Percentiles rank a stretch among this genome's conserved stretches.
These are phyloP conservation scores for Chlamydomonas eustigma DNA, from an alignment of 139 green algal genomes.

Conservation along the genomic window DNA sequence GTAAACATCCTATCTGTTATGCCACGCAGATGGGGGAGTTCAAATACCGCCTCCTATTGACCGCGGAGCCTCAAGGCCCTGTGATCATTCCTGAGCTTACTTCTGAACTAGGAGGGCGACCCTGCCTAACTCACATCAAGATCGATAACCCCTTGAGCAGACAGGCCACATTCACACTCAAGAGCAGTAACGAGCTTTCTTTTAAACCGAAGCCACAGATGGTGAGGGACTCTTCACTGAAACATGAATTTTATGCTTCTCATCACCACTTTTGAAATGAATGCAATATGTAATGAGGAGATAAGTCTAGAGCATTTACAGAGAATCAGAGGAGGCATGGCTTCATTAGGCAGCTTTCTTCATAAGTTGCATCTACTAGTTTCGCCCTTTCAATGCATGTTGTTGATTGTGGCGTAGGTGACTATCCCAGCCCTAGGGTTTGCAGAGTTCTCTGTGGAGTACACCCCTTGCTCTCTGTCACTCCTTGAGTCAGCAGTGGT, in stretches of 20 bases:
- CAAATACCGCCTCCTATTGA: slow-evolving; percentile 51
- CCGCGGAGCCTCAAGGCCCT: slow-evolving; percentile 28
- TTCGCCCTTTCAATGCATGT: too few relatives aligned
- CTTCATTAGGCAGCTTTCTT: too few relatives aligned
- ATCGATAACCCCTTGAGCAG: slow-evolving; percentile 53
- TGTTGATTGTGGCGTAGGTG: not conserved
- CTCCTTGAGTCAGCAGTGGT: slow-evolving; percentile 32
- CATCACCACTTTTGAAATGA: too few relatives aligned
- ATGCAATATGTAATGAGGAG: too few relatives aligned
- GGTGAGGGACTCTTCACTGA: too few relatives aligned
- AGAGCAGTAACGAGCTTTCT: slow-evolving; percentile 28
- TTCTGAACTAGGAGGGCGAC: slow-evolving; percentile 40
- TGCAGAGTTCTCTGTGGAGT: slow-evolving; percentile 32
- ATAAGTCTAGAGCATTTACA: too few relatives aligned
- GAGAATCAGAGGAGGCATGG: too few relatives aligned
- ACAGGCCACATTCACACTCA: slow-evolving; percentile 5
- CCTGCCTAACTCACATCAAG: not conserved
- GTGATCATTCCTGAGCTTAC: slow-evolving; percentile 30
- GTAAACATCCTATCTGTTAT: too few relatives aligned
- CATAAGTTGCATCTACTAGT: too few relatives aligned
- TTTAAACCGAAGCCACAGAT: not conserved
- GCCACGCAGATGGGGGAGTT: slow-evolving; percentile 61
- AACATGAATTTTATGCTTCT: too few relatives aligned
- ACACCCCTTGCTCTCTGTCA: slow-evolving; percentile 40
- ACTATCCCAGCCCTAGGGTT: slow-evolving; percentile 26